Evolutionary conservation across 2,329 filamentous ascomycete species (phyloP).

Genomic region (Sodiomyces alkalinus): DNA sequence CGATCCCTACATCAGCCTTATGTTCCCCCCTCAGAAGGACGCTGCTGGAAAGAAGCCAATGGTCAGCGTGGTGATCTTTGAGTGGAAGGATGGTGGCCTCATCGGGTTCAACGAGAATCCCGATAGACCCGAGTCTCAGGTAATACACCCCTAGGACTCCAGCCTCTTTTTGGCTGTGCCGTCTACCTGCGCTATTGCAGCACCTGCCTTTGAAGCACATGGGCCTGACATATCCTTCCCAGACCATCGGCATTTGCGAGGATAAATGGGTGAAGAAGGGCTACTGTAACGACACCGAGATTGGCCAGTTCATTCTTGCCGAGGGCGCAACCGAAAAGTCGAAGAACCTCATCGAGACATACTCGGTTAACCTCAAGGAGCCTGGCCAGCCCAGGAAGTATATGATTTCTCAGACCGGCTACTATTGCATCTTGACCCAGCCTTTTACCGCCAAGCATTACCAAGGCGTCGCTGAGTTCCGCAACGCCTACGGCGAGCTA

Average conservation of each 20-base stretch:
- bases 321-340: constrained; percentile 60
- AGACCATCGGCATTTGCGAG: constrained; percentile 53
- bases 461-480: constrained; percentile 72
- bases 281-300: constrained; percentile 60
- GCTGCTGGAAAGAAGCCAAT: constrained; percentile 56
- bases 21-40: constrained; percentile 48
- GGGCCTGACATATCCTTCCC: constrained; percentile 15
- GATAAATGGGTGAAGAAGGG: constrained; percentile 50
- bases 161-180: neutral
- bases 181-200: no score
- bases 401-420: constrained; percentile 75
- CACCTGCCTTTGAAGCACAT: no score
- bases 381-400: constrained; percentile 60
- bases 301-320: constrained; percentile 72
- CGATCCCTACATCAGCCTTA: constrained; percentile 79
- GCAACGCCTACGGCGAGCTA: constrained; percentile 92
- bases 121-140: constrained; percentile 33
- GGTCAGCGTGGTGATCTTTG: constrained; percentile 79
- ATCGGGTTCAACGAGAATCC: constrained; percentile 53
- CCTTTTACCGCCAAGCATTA: constrained; percentile 56
- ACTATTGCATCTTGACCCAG: constrained; percentile 82
- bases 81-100: constrained; percentile 74
- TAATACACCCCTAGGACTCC: constrained; percentile 22
- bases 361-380: constrained; percentile 69
- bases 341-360: constrained; percentile 57